These are phyloP conservation scores for Talaromyces sp. DNA, from an alignment of 2,329 filamentous ascomycete species.

Conservation along the genomic window DNA sequence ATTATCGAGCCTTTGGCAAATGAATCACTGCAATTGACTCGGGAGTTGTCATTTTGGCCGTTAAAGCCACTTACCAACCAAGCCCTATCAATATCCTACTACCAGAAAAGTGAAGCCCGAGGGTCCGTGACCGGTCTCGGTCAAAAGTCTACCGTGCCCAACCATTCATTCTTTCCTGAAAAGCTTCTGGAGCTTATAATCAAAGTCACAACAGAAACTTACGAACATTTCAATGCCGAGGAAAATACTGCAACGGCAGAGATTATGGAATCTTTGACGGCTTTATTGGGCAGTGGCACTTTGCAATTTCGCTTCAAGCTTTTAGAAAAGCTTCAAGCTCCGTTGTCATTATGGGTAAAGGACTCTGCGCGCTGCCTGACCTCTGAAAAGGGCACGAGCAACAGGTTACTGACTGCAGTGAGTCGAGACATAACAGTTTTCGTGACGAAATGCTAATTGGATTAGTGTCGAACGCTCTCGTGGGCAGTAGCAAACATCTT, in stretches of 20 bases:
- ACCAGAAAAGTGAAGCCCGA: constrained; percentile 9
- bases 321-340: constrained; percentile 54
- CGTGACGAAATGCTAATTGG: not conserved
- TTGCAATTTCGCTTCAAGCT: constrained; percentile 49
- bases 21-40: constrained; percentile 32
- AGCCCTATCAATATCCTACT: constrained; percentile 30
- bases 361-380: constrained; percentile 25
- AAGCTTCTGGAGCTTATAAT: constrained; percentile 59
- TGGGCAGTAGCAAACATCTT: constrained; percentile 26
- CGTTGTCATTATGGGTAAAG: constrained; percentile 30
- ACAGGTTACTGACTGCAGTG: constrained; percentile 29
- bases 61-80: constrained; percentile 26
- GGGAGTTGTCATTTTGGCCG: constrained; percentile 29
- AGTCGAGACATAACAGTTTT: constrained; percentile 13
- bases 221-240: constrained; percentile 40
- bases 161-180: constrained; percentile 31
- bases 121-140: not conserved
- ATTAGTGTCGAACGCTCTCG: constrained; percentile 28
- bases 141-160: not conserved
- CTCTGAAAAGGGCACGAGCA: constrained; percentile 22
- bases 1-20: constrained; percentile 68
- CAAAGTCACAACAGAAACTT: constrained; percentile 50
- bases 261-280: constrained; percentile 51
- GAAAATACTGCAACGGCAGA: constrained; percentile 36
- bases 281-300: constrained; percentile 49